Evolutionary conservation across 495 filamentous ascomycete genomes (phyloP).

Genomic region (Staphylotrichum longicolle): DNA sequence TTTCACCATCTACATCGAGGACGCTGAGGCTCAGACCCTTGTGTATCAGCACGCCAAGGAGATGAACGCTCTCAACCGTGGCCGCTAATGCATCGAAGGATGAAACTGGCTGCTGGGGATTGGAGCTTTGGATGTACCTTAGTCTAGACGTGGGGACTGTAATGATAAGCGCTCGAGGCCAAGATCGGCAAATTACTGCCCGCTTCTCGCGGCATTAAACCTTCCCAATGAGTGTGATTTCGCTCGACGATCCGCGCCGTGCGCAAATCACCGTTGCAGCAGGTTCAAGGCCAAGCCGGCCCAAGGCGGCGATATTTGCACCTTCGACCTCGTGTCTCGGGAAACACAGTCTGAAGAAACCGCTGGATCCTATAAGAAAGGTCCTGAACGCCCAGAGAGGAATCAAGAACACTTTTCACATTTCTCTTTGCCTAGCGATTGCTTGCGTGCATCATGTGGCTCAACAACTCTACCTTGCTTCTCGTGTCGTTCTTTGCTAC

Average conservation of each 20-base stretch:
- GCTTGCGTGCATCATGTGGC: slow-evolving; percentile 6
- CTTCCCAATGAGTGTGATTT: too few species aligned
- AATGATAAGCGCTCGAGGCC: background rate
- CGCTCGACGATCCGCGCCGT: background rate
- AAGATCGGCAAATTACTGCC: too few species aligned
- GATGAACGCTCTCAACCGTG: slow-evolving; percentile 29
- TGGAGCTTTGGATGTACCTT: too few species aligned
- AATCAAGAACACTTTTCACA: too few species aligned
- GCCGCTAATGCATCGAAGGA: too few species aligned
- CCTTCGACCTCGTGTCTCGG: background rate
- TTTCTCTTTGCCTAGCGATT: too few species aligned
- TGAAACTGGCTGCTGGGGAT: too few species aligned
- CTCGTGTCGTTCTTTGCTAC: slow-evolving; percentile 1
- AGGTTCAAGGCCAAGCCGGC: background rate
- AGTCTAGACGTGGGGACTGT: background rate
- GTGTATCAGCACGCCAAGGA: slow-evolving; percentile 36
- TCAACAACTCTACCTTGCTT: slow-evolving; percentile 1
- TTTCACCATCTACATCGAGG: slow-evolving; percentile 49
- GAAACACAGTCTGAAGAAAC: background rate
- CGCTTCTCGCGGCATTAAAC: too few species aligned
- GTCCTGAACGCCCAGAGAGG: too few species aligned
- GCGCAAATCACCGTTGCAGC: background rate
- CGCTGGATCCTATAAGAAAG: too few species aligned
- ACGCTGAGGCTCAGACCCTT: slow-evolving; percentile 40
- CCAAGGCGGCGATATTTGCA: background rate